Evolutionary conservation across 371 early-diverging fungal genomes (phyloP).

Genomic region (Cokeromyces recurvatus): DNA sequence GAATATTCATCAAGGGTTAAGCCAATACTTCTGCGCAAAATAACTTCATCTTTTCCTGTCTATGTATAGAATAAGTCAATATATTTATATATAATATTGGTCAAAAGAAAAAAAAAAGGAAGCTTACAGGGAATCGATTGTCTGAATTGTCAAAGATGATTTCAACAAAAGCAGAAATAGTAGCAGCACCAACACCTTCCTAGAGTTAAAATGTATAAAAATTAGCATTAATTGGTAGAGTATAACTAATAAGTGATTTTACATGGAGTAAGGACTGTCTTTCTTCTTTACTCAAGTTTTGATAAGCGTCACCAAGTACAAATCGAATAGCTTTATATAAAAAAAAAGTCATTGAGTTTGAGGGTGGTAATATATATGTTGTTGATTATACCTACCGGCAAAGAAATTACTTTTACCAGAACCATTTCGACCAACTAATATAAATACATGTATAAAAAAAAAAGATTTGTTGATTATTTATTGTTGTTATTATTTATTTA

Average conservation of each 20-base stretch:
- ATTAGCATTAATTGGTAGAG: neutral
- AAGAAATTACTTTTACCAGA: conserved; percentile 99
- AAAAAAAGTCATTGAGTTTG: too few relatives aligned
- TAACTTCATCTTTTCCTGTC: conserved; percentile 88
- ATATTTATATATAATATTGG: neutral
- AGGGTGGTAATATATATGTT: too few relatives aligned
- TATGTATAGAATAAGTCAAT: too few relatives aligned
- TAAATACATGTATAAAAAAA: too few relatives aligned
- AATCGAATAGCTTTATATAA: conserved; percentile 83
- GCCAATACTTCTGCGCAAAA: conserved; percentile 91
- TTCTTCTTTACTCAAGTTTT: conserved; percentile 88
- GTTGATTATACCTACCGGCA: conserved; percentile 49
- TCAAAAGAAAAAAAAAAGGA: neutral
- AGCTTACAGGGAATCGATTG: conserved; percentile 85
- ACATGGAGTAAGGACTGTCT: conserved; percentile 92
- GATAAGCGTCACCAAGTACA: conserved; percentile 94
- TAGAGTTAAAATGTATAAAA: conserved; percentile 22
- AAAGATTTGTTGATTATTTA: neutral
- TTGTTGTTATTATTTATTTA: neutral
- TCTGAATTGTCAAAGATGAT: conserved; percentile 96
- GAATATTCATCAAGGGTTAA: conserved; percentile 98
- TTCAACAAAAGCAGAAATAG: conserved; percentile 97
- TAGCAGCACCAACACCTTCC: conserved; percentile 92
- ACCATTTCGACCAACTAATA: conserved; percentile 98
- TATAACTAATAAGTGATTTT: too few relatives aligned